Base-by-base conservation (phyloP, 345 rosid genomes). In the Pseudoturritis turrita region DNA sequence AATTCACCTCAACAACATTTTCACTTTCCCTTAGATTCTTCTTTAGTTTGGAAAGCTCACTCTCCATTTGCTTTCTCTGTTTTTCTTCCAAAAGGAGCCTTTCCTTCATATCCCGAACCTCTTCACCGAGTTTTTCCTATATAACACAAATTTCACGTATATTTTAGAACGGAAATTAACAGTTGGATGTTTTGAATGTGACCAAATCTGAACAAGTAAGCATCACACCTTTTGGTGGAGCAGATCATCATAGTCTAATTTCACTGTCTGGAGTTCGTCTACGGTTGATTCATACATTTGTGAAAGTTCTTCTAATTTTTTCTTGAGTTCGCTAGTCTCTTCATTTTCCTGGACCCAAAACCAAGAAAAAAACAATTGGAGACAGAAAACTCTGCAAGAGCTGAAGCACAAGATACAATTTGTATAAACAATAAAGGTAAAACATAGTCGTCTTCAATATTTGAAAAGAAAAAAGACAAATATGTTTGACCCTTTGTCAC, bases 31-130 rank as follows among this genome's bases (percentile, higher is more conserved):
- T 73, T 74, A 71, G 66, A 53, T 62, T 74, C 85, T 71, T 87
- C 82, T 89, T 89, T 40, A 82, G 68, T 78, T 86, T 86, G 62
- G 68, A 62, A 53, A 90, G 79, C 72, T 90, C 97, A 68, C 79
- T 49, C 72, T 93, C 96, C 50, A 84, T 21, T 58, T 72, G 73
- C 78, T 82, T 90, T 80, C 94, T 81, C 80, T 76, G 87, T 59
- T 84, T 82, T 82, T 86, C 97, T 83, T 93, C 96, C 62, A 65
- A 77, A 69, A 75, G 39, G 47, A 88, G 94, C 82, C 80, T 83
- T 82, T 83, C 84, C 77, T 77, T 81, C 70, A 80, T 47, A 62
- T 64, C 81, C 26, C 62, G 68, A 69, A 90, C 85, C 76, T 89
- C 97, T 78, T 84, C 88, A 66, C 62, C 71, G 58, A 85, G 67